Percentiles rank a stretch among this genome's conserved stretches.
These are phyloP conservation scores for Mesostigma viride DNA, from an alignment of 139 green algal species.

Conservation along the genomic window DNA sequence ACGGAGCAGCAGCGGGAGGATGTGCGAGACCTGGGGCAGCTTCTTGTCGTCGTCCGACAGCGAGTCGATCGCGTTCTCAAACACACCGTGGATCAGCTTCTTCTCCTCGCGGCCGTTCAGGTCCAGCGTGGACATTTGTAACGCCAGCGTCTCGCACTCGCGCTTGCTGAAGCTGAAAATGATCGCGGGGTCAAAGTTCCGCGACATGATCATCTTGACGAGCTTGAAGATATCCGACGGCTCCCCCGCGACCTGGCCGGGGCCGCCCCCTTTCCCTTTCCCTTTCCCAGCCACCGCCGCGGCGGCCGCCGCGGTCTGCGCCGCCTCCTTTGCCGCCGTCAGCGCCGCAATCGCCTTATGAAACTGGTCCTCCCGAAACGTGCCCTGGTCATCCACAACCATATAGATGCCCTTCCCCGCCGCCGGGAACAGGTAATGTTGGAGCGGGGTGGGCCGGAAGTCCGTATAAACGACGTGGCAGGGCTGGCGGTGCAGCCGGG, in stretches of 20 bases:
- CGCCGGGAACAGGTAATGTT: conserved; percentile 63
- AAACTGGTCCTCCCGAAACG: conserved; percentile 60
- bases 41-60: conserved; percentile 67
- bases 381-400: conserved; percentile 47
- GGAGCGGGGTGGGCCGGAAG: conserved; percentile 58
- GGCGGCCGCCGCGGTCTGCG: neutral
- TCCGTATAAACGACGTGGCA: conserved; percentile 72
- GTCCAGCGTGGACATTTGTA: conserved; percentile 28
- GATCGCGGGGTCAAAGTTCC: conserved; percentile 78
- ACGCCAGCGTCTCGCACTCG: conserved; percentile 53
- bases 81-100: conserved; percentile 51
- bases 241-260: neutral
- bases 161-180: conserved; percentile 68
- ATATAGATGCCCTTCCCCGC: conserved; percentile 53
- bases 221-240: conserved; percentile 77
- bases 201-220: conserved; percentile 72
- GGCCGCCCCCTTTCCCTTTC: neutral
- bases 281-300: neutral
- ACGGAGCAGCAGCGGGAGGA: conserved; percentile 48
- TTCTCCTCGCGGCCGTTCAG: conserved; percentile 39
- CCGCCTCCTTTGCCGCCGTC: neutral
- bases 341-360: conserved; percentile 37
- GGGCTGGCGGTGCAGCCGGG: conserved; percentile 43
- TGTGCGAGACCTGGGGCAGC: conserved; percentile 43
- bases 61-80: conserved; percentile 57